A percentile compares a stretch with the other conserved stretches of the same genome.
Evolutionary conservation across 2,329 filamentous ascomycete genomes (phyloP).

Genomic region (Talaromyces sp.): DNA sequence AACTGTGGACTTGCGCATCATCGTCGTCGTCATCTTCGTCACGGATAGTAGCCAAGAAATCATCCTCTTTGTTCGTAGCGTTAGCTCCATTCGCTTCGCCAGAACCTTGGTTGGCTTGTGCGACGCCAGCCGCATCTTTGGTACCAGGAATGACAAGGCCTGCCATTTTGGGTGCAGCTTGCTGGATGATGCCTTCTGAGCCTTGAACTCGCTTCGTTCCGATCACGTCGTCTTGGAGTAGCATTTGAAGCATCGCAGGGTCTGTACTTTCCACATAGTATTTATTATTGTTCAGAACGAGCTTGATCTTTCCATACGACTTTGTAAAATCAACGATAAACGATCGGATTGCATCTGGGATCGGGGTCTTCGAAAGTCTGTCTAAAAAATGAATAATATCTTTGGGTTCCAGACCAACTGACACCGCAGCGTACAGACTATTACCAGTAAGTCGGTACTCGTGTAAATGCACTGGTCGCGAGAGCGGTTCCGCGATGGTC

Average conservation of each 20-base stretch:
- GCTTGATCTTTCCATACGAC: constrained; percentile 91
- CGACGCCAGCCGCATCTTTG: constrained; percentile 83
- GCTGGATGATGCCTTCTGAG: constrained; percentile 69
- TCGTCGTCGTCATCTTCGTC: constrained; percentile 81
- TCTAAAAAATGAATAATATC: constrained; percentile 91
- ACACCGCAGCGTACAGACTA: constrained; percentile 91
- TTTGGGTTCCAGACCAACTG: constrained; percentile 81
- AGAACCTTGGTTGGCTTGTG: constrained; percentile 59
- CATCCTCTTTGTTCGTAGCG: constrained; percentile 54
- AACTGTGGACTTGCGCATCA: constrained; percentile 83
- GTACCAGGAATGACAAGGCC: constrained; percentile 91
- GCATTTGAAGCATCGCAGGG: constrained; percentile 75
- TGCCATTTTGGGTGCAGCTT: constrained; percentile 79
- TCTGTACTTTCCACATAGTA: constrained; percentile 94
- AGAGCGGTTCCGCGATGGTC: constrained; percentile 90
- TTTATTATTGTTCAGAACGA: constrained; percentile 89
- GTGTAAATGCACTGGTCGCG: constrained; percentile 84
- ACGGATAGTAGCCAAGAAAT: constrained; percentile 66
- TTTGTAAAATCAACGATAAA: constrained; percentile 82
- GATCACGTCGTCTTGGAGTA: constrained; percentile 82
- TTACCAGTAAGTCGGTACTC: constrained; percentile 90
- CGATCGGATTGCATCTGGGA: constrained; percentile 73
- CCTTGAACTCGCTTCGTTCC: constrained; percentile 73
- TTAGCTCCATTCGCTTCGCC: constrained; percentile 32
- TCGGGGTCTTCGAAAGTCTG: constrained; percentile 79